These are phyloP conservation scores for Trichoderma aggressivum DNA, from an alignment of 2,329 filamentous ascomycete genomes.

Conservation along the genomic window DNA sequence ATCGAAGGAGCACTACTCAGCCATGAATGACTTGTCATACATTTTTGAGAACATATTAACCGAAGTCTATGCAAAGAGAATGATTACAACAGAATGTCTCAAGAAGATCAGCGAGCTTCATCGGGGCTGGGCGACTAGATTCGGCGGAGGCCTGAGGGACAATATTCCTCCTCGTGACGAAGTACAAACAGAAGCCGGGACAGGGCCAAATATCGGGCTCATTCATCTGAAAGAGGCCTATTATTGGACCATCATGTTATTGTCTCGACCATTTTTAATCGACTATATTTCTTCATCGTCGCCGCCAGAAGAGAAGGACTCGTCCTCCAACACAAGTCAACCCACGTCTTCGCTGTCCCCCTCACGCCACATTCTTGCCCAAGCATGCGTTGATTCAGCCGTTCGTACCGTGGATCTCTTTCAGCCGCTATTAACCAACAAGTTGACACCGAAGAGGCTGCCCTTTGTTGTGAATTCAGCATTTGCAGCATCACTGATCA, in stretches of 20 bases:
- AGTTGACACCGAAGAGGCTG: background rate
- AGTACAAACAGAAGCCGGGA: background rate
- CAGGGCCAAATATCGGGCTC: background rate
- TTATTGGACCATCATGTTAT: background rate
- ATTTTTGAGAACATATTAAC: background rate
- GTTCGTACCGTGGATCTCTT: background rate
- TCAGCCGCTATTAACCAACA: background rate
- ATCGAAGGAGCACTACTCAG: background rate
- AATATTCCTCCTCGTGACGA: background rate
- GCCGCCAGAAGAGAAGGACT: background rate
- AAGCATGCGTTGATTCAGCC: background rate
- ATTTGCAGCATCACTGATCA: background rate
- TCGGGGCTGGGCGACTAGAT: background rate
- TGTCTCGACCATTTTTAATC: background rate
- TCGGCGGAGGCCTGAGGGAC: background rate
- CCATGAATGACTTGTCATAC: background rate
- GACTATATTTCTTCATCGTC: background rate
- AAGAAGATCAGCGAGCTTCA: background rate
- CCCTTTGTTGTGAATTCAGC: background rate
- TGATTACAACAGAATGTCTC: background rate
- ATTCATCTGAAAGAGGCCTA: constrained; percentile 3
- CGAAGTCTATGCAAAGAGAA: background rate
- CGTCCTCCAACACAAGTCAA: background rate
- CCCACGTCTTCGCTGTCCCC: background rate
- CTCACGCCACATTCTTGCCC: background rate